phyloP scores from a whole-genome alignment of 805 yeast species.

The Nakazawaea ambrosiae region DNA sequence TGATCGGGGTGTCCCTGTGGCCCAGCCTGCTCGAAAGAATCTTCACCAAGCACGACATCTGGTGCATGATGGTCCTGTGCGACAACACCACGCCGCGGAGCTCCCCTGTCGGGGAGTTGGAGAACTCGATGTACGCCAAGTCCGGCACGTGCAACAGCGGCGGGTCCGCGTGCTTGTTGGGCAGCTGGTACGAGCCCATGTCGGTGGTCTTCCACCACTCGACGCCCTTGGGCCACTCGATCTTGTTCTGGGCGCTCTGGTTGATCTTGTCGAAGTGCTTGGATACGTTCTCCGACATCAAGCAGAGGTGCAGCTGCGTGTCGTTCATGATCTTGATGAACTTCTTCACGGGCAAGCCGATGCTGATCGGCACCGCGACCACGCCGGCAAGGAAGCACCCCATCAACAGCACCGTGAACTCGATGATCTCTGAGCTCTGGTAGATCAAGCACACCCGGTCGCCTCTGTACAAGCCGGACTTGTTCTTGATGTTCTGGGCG shows the following conservation, averaged over 20 bases:
- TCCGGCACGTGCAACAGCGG: constrained; percentile 73
- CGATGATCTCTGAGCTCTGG: constrained; percentile 76
- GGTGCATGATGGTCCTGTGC: constrained; percentile 82
- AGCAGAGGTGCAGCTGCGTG: constrained; percentile 70
- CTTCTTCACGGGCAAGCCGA: constrained; percentile 62
- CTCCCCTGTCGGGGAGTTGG: constrained; percentile 86
- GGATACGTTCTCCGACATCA: constrained; percentile 74
- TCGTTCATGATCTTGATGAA: constrained; percentile 62
- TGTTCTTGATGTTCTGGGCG: constrained; percentile 74
- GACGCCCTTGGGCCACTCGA: constrained; percentile 71
- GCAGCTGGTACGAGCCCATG: constrained; percentile 61
- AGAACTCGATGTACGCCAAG: constrained; percentile 88
- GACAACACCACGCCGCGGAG: constrained; percentile 89
- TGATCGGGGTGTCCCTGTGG: constrained; percentile 30
- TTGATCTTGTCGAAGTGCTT: constrained; percentile 66
- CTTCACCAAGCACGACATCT: constrained; percentile 69
- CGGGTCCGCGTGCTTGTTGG: constrained; percentile 47
- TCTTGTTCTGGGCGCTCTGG: constrained; percentile 32
- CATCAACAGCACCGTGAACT: constrained; percentile 76
- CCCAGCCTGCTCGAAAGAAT: constrained; percentile 59
- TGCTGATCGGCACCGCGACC: constrained; percentile 89
- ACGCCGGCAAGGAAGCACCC: constrained; percentile 93
- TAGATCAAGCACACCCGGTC: constrained; percentile 83
- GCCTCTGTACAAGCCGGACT: constrained; percentile 65
- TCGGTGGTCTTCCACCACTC: constrained; percentile 81